A percentile compares a stretch with the other conserved stretches of the same genome.
Conservation (phyloP, 768 basidiomycete species). For the Filobasidium floriforme region DNA sequence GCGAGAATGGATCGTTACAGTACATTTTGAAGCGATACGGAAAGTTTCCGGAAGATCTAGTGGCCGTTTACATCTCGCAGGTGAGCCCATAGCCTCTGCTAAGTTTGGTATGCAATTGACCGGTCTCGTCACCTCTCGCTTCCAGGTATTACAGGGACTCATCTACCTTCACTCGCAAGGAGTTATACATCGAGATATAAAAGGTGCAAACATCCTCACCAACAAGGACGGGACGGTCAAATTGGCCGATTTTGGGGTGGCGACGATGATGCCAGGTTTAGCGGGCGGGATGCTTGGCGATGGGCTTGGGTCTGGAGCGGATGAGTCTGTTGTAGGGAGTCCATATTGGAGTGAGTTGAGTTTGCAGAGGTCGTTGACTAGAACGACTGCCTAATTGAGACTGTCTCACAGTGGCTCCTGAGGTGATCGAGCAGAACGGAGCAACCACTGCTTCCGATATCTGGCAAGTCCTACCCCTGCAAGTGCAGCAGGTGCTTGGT, state of each 20-base stretch:
- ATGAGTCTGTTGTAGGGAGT: conserved; percentile 89
- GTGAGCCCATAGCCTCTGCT: background rate
- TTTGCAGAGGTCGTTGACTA: background rate
- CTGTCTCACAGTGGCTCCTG: conserved; percentile 65
- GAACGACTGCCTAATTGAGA: background rate
- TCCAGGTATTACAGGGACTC: conserved; percentile 72
- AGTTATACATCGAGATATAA: conserved; percentile 98
- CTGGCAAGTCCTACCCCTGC: conserved; percentile 53
- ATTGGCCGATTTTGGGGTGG: conserved; percentile 98
- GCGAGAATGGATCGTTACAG: conserved; percentile 95
- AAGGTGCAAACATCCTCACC: conserved; percentile 96
- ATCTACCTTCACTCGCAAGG: conserved; percentile 98
- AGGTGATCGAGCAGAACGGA: conserved; percentile 95
- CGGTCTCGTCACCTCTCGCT: background rate
- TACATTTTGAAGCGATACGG: conserved; percentile 94
- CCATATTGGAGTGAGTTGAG: conserved; percentile 90
- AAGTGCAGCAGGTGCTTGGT: background rate
- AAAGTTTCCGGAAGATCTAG: conserved; percentile 94
- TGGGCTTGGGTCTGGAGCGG: background rate
- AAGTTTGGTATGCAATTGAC: background rate
- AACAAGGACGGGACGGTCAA: conserved; percentile 98
- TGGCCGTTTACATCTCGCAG: conserved; percentile 93
- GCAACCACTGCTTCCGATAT: conserved; percentile 96
- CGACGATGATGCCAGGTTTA: conserved; percentile 66
- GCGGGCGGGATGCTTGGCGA: conserved; percentile 44